Conservation (phyloP, 345 rosid species). For the Tarenaya hassleriana region DNA sequence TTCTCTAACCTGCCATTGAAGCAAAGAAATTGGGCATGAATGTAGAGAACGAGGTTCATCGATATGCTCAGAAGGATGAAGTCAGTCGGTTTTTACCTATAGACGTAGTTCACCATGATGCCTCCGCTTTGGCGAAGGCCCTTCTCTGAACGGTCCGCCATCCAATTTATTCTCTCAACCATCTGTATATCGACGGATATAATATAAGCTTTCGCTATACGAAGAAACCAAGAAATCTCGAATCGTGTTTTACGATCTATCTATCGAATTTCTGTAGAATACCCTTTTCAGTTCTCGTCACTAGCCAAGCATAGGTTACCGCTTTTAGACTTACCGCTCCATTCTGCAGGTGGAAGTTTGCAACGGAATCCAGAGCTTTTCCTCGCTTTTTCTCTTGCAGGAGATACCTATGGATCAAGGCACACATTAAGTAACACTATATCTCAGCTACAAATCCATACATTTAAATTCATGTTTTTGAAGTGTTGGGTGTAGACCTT, state of each 20-base stretch:
- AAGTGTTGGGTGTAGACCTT: too few relatives aligned
- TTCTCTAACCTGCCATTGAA: constrained; percentile 64
- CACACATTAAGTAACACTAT: too few relatives aligned
- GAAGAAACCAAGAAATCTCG: too few relatives aligned
- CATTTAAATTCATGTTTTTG: not conserved
- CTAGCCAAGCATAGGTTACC: not conserved
- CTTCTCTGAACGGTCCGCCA: constrained; percentile 78
- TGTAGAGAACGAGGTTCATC: not conserved
- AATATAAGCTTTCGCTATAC: too few relatives aligned
- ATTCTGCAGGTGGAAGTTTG: constrained; percentile 96
- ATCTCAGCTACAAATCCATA: too few relatives aligned
- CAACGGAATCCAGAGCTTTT: constrained; percentile 89
- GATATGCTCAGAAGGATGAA: too few relatives aligned
- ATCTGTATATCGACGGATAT: constrained; percentile 46
- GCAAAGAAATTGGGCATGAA: not conserved
- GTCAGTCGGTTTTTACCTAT: constrained; percentile 51
- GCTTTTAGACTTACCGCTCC: constrained; percentile 58
- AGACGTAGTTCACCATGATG: constrained; percentile 85
- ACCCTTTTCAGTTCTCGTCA: not conserved
- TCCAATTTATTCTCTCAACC: constrained; percentile 93
- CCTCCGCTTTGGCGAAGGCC: constrained; percentile 72
- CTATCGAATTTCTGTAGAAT: too few relatives aligned
- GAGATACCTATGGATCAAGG: constrained; percentile 50
- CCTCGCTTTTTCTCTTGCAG: constrained; percentile 93
- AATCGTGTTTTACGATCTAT: too few relatives aligned